These are phyloP conservation scores for Daldinia sp. DNA, from an alignment of 2,329 filamentous ascomycete genomes.

Conservation along the genomic window DNA sequence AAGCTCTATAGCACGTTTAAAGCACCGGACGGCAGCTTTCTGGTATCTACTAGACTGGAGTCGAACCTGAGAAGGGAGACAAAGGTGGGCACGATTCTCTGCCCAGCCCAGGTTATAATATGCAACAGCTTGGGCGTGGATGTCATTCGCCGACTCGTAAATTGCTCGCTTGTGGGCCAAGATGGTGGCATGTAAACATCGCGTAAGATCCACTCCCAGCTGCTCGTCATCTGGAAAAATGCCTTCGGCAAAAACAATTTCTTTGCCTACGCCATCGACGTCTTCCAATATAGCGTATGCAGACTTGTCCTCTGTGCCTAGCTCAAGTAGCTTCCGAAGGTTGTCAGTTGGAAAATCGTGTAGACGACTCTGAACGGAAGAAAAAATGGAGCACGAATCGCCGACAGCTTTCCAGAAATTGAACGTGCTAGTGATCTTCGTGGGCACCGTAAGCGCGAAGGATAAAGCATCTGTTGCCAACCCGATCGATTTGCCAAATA, in stretches of 20 bases:
- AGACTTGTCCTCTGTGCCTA: constrained; percentile 63
- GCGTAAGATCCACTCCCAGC: constrained; percentile 64
- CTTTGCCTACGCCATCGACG: constrained; percentile 72
- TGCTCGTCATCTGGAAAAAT: constrained; percentile 62
- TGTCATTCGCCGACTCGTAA: constrained; percentile 76
- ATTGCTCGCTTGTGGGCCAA: constrained; percentile 90
- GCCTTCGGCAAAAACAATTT: constrained; percentile 60
- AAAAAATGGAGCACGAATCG: constrained; percentile 88
- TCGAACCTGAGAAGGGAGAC: constrained; percentile 64
- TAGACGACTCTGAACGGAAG: constrained; percentile 77
- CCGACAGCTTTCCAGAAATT: constrained; percentile 96
- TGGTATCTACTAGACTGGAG: constrained; percentile 76
- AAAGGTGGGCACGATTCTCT: constrained; percentile 83
- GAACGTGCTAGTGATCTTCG: constrained; percentile 77
- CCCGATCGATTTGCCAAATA: constrained; percentile 85
- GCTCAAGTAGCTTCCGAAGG: constrained; percentile 69
- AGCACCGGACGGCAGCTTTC: constrained; percentile 86
- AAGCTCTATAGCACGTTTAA: constrained; percentile 95
- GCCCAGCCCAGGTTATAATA: constrained; percentile 98
- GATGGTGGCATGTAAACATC: constrained; percentile 77
- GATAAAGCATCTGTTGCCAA: constrained; percentile 77
- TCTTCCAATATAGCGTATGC: constrained; percentile 73
- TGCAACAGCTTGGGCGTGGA: constrained; percentile 91
- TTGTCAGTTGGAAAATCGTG: constrained; percentile 70
- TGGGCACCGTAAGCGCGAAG: constrained; percentile 72